A percentile compares a stretch with the other conserved stretches of the same genome.
These are phyloP conservation scores for Ascochyta pisi DNA, from an alignment of 2,329 filamentous ascomycete species.

Conservation along the genomic window DNA sequence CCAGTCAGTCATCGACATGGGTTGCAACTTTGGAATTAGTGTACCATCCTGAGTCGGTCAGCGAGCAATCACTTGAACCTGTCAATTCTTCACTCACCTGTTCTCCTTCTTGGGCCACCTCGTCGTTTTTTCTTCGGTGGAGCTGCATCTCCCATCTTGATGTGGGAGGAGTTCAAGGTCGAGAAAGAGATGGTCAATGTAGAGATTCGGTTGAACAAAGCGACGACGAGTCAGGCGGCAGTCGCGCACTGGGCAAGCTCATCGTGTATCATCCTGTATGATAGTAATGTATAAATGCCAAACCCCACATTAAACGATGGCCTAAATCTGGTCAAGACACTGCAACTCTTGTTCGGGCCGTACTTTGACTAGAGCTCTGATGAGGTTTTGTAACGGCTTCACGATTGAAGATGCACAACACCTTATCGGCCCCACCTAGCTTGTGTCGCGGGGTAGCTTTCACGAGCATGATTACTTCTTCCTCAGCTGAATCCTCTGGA, in stretches of 20 bases:
- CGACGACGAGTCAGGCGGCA: neutral
- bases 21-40: neutral
- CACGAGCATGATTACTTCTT: neutral
- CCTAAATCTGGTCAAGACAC: too few relatives aligned
- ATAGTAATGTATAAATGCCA: neutral
- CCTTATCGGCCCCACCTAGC: conserved; percentile 12
- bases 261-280: neutral
- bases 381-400: neutral
- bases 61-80: neutral
- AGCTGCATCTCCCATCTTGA: conserved; percentile 3
- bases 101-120: conserved; percentile 36
- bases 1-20: conserved; percentile 6
- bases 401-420: conserved; percentile 1
- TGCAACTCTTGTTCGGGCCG: too few relatives aligned
- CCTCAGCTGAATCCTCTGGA: neutral
- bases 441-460: conserved; percentile 12
- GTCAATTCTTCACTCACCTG: conserved; percentile 21
- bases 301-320: too few relatives aligned
- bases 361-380: neutral
- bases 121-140: conserved; percentile 34
- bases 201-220: neutral
- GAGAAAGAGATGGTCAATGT: neutral
- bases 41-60: conserved; percentile 14
- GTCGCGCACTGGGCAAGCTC: neutral
- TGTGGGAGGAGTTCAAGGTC: neutral